These are phyloP conservation scores for Hypericum androsaemum DNA, from an alignment of 345 rosid species.

Conservation along the genomic window DNA sequence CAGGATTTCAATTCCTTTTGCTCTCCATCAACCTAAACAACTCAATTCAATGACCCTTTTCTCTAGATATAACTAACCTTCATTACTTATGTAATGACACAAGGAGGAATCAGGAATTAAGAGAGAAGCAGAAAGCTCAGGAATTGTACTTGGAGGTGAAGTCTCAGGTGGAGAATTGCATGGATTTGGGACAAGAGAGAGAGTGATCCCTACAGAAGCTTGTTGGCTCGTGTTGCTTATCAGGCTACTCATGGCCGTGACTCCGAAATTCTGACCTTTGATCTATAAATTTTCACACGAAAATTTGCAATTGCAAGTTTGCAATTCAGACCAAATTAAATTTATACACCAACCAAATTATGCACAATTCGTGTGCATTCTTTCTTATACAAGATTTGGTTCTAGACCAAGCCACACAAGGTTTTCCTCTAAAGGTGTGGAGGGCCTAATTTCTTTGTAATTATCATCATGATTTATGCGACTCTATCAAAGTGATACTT, in stretches of 20 bases:
- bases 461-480: too few species aligned
- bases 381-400: too few species aligned
- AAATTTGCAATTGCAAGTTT: too few species aligned
- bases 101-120: constrained; percentile 40
- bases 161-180: constrained; percentile 47
- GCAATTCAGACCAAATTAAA: too few species aligned
- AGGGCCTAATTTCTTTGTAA: too few species aligned
- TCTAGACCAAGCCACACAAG: too few species aligned
- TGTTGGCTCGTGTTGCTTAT: constrained; percentile 33
- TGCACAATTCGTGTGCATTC: too few species aligned
- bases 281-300: too few species aligned
- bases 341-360: too few species aligned
- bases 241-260: constrained; percentile 32
- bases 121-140: constrained; percentile 34
- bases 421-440: too few species aligned
- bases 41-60: neutral
- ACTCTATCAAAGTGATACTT: too few species aligned
- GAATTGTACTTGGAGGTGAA: constrained; percentile 41
- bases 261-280: constrained; percentile 48
- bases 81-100: constrained; percentile 2
- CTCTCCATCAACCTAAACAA: neutral
- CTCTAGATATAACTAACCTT: too few species aligned
- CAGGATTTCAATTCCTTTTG: neutral
- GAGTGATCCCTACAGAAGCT: constrained; percentile 47
- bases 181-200: constrained; percentile 49